Conservation (phyloP, 2,329 filamentous ascomycete species). For the Curvularia hawaiiensis region DNA sequence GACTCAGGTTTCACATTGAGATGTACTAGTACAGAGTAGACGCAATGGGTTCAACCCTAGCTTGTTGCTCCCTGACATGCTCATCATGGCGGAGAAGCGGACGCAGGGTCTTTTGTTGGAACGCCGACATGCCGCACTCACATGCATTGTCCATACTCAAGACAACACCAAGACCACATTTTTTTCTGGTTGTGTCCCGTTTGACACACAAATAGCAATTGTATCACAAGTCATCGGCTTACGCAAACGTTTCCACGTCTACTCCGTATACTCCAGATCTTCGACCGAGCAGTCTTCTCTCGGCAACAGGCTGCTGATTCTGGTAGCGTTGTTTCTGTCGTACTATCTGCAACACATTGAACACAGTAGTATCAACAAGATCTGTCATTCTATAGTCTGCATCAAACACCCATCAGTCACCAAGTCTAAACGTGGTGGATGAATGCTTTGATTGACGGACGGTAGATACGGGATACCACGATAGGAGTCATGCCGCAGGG, state of each 20-base stretch:
- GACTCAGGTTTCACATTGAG: background rate
- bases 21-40: too few species aligned
- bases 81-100: background rate
- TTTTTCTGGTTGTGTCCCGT: background rate
- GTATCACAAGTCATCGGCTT: background rate
- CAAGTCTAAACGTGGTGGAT: background rate
- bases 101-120: background rate
- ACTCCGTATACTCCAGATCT: background rate
- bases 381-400: background rate
- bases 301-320: background rate
- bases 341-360: background rate
- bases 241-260: background rate
- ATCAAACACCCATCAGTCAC: background rate
- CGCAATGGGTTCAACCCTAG: background rate
- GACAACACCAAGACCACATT: background rate
- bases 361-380: background rate
- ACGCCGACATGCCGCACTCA: background rate
- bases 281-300: background rate
- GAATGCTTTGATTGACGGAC: background rate
- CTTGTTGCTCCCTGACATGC: background rate
- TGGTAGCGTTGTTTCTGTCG: background rate
- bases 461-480: background rate
- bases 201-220: background rate
- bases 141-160: background rate
- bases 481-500: background rate